Conservation (phyloP, 2,329 filamentous ascomycete genomes). For the Teratosphaeria epicoccoides region DNA sequence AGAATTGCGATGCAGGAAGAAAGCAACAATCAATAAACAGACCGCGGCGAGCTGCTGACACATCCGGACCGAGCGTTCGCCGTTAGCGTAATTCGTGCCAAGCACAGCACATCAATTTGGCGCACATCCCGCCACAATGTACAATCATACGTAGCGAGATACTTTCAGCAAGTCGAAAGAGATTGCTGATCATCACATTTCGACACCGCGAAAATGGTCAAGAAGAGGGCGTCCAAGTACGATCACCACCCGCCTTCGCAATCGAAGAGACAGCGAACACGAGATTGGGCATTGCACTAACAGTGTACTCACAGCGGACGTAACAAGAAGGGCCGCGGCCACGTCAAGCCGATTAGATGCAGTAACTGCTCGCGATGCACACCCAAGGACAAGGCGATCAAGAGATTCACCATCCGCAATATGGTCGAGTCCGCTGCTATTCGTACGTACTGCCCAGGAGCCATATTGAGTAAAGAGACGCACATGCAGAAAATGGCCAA, state of each 20-base stretch:
- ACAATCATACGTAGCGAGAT: background rate
- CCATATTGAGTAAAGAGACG: background rate
- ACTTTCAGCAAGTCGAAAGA: conserved; percentile 13
- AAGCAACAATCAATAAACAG: background rate
- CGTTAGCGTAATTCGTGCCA: background rate
- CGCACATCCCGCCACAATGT: background rate
- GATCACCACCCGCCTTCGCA: conserved; percentile 17
- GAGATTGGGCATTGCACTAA: conserved; percentile 23
- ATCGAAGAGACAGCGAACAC: conserved; percentile 3
- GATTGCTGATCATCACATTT: conserved; percentile 14
- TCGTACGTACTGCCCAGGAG: conserved; percentile 56
- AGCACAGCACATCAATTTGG: background rate
- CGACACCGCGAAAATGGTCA: conserved; percentile 57
- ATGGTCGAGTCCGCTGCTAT: conserved; percentile 99
- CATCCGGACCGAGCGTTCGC: background rate
- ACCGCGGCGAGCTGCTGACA: background rate
- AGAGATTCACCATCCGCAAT: conserved; percentile 99
- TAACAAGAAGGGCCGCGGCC: conserved; percentile 99
- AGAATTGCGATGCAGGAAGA: background rate
- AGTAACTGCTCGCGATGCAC: conserved; percentile 74
- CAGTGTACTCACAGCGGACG: conserved; percentile 57
- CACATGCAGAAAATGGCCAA: background rate
- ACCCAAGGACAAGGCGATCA: conserved; percentile 99
- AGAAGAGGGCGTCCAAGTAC: conserved; percentile 67
- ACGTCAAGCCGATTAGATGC: conserved; percentile 98